Evolutionary conservation across 164 flowering plant genomes (phyloP).

Genomic region (Piper betle): DNA sequence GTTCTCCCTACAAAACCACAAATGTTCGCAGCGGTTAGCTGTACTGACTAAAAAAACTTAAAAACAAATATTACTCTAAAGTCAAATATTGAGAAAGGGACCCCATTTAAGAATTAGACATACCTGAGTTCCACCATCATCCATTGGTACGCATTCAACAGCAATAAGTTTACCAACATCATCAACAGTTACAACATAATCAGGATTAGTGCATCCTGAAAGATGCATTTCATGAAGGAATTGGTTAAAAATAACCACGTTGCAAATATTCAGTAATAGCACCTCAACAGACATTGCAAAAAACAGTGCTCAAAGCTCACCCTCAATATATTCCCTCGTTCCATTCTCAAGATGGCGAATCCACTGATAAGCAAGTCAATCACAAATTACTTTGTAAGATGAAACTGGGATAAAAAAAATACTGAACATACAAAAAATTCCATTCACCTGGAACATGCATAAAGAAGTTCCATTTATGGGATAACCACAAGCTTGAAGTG

Average conservation of each 20-base stretch:
- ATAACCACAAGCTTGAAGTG: too few relatives aligned
- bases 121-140: constrained; percentile 83
- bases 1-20: constrained; percentile 50
- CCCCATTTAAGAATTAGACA: constrained; percentile 2
- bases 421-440: not conserved
- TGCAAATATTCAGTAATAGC: not conserved
- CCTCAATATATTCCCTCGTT: constrained; percentile 80
- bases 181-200: constrained; percentile 90
- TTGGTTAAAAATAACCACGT: not conserved
- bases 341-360: constrained; percentile 93
- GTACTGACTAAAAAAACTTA: not conserved
- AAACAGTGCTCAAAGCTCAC: constrained; percentile 19
- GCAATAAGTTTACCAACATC: constrained; percentile 89
- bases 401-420: not conserved
- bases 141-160: constrained; percentile 96
- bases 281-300: not conserved
- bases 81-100: not conserved
- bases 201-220: constrained; percentile 94
- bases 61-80: not conserved
- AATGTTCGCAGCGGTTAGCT: not conserved
- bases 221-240: constrained; percentile 1
- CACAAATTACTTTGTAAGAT: constrained; percentile 1
- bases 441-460: constrained; percentile 83
- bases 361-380: constrained; percentile 46
- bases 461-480: constrained; percentile 4